Evolutionary conservation across 2,329 filamentous ascomycete genomes (phyloP).

Genomic region (Coniella lustricola): DNA sequence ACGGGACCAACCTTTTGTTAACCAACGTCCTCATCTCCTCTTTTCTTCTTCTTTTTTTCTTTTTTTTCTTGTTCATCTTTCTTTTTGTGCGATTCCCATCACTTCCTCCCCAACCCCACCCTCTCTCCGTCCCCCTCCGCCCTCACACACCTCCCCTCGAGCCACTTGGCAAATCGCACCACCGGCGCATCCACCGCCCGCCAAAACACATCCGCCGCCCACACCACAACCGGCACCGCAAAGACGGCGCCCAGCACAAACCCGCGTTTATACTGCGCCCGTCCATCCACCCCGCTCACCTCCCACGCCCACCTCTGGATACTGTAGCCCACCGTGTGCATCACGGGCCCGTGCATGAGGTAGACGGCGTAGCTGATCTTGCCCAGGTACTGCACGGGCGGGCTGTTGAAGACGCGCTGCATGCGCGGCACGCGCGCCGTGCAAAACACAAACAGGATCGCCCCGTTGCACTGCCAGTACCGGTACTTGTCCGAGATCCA

Average conservation of each 20-base stretch:
- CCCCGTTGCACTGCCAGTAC: constrained; percentile 50
- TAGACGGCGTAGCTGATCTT: constrained; percentile 56
- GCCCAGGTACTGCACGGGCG: constrained; percentile 49
- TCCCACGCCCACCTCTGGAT: constrained; percentile 42
- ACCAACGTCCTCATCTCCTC: no score
- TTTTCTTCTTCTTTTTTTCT: background rate
- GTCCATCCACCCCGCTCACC: constrained; percentile 39
- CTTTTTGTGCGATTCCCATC: background rate
- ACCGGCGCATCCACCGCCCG: constrained; percentile 47
- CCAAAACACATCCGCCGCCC: constrained; percentile 51
- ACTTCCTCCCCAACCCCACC: no score
- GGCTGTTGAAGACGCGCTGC: constrained; percentile 43
- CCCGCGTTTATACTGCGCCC: constrained; percentile 35
- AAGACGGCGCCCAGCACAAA: constrained; percentile 40
- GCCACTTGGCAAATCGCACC: constrained; percentile 49
- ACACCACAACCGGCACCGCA: constrained; percentile 45
- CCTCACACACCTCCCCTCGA: constrained; percentile 38
- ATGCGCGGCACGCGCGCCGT: constrained; percentile 39
- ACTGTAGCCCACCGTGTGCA: constrained; percentile 46
- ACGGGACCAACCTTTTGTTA: no score
- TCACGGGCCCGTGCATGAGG: constrained; percentile 51
- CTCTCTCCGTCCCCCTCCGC: constrained; percentile 3
- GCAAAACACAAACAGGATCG: constrained; percentile 44
- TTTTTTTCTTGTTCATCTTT: background rate
- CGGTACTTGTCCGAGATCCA: constrained; percentile 45